A percentile compares a stretch with the other conserved stretches of the same genome.
Evolutionary conservation across 1,139 yeast genomes (phyloP).

Genomic region (Suhomyces yuchorum): DNA sequence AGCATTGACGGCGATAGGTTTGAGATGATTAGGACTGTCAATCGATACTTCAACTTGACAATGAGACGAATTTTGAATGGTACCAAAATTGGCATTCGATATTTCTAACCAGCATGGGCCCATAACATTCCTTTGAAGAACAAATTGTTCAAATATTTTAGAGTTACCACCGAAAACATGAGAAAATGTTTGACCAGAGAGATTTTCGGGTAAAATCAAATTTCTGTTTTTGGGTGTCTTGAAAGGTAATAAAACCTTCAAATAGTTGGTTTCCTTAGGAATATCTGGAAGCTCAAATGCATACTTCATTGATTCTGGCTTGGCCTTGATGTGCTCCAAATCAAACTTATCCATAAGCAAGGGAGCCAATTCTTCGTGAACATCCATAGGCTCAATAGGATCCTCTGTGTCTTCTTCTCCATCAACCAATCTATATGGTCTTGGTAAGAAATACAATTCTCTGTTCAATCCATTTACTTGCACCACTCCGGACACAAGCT

Average conservation of each 20-base stretch:
- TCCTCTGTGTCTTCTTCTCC: constrained; percentile 30
- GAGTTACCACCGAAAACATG: constrained; percentile 81
- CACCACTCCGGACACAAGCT: constrained; percentile 72
- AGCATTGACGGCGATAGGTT: constrained; percentile 45
- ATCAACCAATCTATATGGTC: constrained; percentile 37
- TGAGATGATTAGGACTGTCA: constrained; percentile 49
- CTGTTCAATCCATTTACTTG: constrained; percentile 72
- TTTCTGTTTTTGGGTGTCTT: constrained; percentile 56
- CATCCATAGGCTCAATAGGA: constrained; percentile 59
- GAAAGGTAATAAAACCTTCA: constrained; percentile 77
- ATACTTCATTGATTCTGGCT: constrained; percentile 74
- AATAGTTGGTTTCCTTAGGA: constrained; percentile 79
- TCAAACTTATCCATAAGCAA: constrained; percentile 64
- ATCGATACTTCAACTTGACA: constrained; percentile 76
- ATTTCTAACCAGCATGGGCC: constrained; percentile 97
- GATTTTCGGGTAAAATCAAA: constrained; percentile 57
- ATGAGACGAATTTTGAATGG: constrained; percentile 72
- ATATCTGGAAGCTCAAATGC: constrained; percentile 85
- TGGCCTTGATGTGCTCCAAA: constrained; percentile 63
- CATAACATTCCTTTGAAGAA: constrained; percentile 79
- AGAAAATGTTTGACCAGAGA: constrained; percentile 75
- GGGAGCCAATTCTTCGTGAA: constrained; percentile 75
- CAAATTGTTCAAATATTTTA: constrained; percentile 81
- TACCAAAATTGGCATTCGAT: constrained; percentile 58
- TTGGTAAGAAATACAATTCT: constrained; percentile 79